These are phyloP conservation scores for Coprinellus micaceus DNA, from an alignment of 768 basidiomycete species.

Conservation along the genomic window DNA sequence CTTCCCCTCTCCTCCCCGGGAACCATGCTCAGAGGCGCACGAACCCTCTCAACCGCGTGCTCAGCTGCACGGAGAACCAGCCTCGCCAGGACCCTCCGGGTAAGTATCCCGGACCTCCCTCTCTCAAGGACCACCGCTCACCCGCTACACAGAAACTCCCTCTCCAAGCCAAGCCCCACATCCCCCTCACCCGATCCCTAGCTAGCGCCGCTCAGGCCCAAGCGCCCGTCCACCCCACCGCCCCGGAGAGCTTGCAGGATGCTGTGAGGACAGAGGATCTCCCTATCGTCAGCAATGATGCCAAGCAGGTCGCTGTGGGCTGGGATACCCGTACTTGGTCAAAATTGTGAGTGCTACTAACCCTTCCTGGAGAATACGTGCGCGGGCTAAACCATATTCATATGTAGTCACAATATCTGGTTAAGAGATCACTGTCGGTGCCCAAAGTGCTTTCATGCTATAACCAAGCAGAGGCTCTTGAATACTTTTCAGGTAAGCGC, in stretches of 20 bases:
- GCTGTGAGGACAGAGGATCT: constrained; percentile 37
- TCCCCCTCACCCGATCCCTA: not conserved
- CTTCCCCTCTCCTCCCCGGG: not conserved
- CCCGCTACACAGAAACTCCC: not conserved
- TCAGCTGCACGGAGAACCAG: not conserved
- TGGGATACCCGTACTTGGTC: constrained; percentile 75
- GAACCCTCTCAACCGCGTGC: not conserved
- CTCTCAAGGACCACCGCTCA: not conserved
- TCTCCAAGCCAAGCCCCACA: not conserved
- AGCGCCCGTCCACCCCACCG: not conserved
- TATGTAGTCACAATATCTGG: constrained; percentile 81
- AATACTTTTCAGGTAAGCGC: constrained; percentile 73
- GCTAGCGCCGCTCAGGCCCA: constrained; percentile 1
- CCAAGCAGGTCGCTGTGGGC: constrained; percentile 59
- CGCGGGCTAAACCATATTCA: not conserved
- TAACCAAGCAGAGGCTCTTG: constrained; percentile 87
- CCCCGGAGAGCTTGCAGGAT: constrained; percentile 11
- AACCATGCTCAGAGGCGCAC: not conserved
- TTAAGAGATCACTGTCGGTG: constrained; percentile 92
- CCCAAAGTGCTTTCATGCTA: constrained; percentile 76
- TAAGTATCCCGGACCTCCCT: not conserved
- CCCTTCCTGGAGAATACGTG: not conserved
- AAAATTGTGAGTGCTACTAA: constrained; percentile 57
- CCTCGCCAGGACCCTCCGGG: not conserved
- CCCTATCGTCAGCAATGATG: constrained; percentile 54